phyloP scores from a whole-genome alignment of 805 yeast genomes.

The Wilhelminamyces savonicus region DNA sequence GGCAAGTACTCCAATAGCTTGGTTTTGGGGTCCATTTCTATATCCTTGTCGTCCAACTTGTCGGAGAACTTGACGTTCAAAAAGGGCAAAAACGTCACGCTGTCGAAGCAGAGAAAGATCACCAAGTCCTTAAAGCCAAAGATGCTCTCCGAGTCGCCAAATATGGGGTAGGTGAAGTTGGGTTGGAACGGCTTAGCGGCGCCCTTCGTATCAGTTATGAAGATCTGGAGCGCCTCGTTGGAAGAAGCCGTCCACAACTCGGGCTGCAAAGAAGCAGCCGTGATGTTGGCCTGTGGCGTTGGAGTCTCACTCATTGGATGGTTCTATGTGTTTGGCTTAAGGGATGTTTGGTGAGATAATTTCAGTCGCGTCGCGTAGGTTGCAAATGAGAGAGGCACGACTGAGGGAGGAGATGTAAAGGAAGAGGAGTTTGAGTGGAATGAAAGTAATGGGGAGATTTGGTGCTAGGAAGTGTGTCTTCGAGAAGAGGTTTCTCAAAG shows the following conservation, averaged over 20 bases:
- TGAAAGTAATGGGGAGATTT: too few relatives aligned
- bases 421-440: too few relatives aligned
- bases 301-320: too few relatives aligned
- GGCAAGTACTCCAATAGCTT: conserved; percentile 59
- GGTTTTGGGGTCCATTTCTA: conserved; percentile 53
- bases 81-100: conserved; percentile 67
- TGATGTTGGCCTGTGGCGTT: too few relatives aligned
- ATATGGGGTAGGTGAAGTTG: conserved; percentile 83
- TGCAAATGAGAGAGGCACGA: too few relatives aligned
- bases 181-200: conserved; percentile 64
- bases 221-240: conserved; percentile 58
- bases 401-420: too few relatives aligned
- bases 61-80: conserved; percentile 51
- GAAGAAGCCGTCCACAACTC: conserved; percentile 73
- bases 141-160: conserved; percentile 84
- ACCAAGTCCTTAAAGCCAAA: conserved; percentile 74
- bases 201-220: conserved; percentile 48
- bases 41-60: conserved; percentile 43
- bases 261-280: conserved; percentile 38
- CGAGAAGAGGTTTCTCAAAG: too few relatives aligned
- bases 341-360: too few relatives aligned
- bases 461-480: too few relatives aligned
- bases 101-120: conserved; percentile 66
- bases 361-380: too few relatives aligned
- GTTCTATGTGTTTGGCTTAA: too few relatives aligned